These are phyloP conservation scores for Verbena officinalis DNA, from an alignment of 257 asterid species.

Conservation along the genomic window DNA sequence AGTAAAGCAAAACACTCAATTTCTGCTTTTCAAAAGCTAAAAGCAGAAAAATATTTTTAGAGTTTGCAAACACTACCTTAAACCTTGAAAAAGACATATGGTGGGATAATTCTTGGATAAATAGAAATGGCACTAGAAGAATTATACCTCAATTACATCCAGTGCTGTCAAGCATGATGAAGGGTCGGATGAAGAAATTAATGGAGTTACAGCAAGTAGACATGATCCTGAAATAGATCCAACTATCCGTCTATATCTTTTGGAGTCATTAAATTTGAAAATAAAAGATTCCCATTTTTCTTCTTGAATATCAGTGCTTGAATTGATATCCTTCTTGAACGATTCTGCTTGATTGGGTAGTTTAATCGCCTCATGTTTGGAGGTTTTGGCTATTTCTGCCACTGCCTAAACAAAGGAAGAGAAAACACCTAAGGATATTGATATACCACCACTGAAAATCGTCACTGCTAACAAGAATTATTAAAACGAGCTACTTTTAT, in stretches of 20 bases:
- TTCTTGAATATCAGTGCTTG: constrained; percentile 42
- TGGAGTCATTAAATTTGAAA: constrained; percentile 70
- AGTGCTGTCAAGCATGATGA: constrained; percentile 76
- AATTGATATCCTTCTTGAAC: constrained; percentile 49
- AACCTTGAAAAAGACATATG: too few relatives aligned
- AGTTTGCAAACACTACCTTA: too few relatives aligned
- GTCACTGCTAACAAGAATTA: neutral
- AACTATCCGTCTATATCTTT: constrained; percentile 74
- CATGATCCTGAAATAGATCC: constrained; percentile 91
- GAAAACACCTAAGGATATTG: constrained; percentile 1
- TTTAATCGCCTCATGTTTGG: constrained; percentile 70
- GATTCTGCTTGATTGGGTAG: constrained; percentile 66
- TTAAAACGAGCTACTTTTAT: neutral
- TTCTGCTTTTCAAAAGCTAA: too few relatives aligned
- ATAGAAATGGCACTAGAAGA: neutral
- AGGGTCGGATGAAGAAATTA: constrained; percentile 75
- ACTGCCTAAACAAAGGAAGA: constrained; percentile 61
- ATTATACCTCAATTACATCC: constrained; percentile 68
- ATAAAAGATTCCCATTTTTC: constrained; percentile 72
- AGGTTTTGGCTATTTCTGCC: constrained; percentile 81
- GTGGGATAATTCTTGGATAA: too few relatives aligned
- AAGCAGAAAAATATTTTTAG: too few relatives aligned
- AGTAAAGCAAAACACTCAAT: too few relatives aligned
- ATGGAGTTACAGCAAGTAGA: constrained; percentile 73
- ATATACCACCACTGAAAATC: constrained; percentile 1